Evolutionary conservation across 257 asterid species (phyloP).

Genomic region (Fraxinus pennsylvanica): DNA sequence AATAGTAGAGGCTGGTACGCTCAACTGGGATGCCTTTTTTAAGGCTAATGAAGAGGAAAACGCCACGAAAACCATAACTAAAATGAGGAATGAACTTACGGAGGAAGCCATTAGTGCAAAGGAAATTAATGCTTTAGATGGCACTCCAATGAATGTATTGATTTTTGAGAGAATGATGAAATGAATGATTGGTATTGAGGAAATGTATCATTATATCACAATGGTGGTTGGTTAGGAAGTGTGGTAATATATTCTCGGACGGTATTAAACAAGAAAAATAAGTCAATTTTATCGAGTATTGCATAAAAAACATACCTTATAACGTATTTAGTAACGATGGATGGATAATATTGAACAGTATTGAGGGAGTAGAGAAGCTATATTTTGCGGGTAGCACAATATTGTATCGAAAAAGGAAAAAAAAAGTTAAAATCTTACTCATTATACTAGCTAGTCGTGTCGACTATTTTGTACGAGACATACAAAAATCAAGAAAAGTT

Average conservation of each 20-base stretch:
- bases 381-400: neutral
- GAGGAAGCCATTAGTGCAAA: slow-evolving; percentile 45
- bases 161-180: slow-evolving; percentile 24
- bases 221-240: neutral
- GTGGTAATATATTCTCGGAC: slow-evolving; percentile 12
- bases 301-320: too few relatives aligned
- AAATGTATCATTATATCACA: slow-evolving; percentile 3
- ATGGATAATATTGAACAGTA: too few relatives aligned
- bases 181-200: slow-evolving; percentile 29
- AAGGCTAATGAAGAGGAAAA: slow-evolving; percentile 27
- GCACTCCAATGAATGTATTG: slow-evolving; percentile 42
- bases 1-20: slow-evolving; percentile 58
- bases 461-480: neutral
- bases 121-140: slow-evolving; percentile 3
- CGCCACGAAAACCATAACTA: slow-evolving; percentile 32
- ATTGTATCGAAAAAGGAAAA: neutral
- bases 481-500: neutral
- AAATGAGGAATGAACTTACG: slow-evolving; percentile 26
- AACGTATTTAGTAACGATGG: too few relatives aligned
- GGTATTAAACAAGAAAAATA: slow-evolving; percentile 27
- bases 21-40: slow-evolving; percentile 6
- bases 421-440: neutral
- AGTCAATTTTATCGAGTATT: neutral
- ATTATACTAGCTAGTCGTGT: neutral
- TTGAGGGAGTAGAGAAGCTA: too few relatives aligned